These are phyloP conservation scores for Rachicladosporium sp. DNA, from an alignment of 2,329 filamentous ascomycete genomes.

Conservation along the genomic window DNA sequence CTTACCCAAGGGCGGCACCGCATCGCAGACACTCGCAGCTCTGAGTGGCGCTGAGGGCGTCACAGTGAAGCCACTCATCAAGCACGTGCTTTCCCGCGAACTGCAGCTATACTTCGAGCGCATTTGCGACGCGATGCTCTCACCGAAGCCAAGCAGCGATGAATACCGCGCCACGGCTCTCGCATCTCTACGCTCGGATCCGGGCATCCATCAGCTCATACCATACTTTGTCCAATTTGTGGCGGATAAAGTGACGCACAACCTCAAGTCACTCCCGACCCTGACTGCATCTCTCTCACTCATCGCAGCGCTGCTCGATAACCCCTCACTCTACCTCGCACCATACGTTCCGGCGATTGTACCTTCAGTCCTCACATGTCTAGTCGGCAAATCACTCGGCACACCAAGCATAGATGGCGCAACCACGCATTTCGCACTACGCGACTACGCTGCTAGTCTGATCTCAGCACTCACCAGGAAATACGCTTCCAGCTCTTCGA, in stretches of 20 bases:
- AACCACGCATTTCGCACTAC: constrained; percentile 60
- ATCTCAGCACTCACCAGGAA: constrained; percentile 68
- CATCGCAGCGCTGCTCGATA: constrained; percentile 70
- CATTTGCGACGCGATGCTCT: constrained; percentile 75
- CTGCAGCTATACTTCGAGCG: constrained; percentile 95
- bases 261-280: constrained; percentile 77
- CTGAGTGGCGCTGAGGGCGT: constrained; percentile 74
- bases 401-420: constrained; percentile 34
- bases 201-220: constrained; percentile 85
- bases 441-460: constrained; percentile 73
- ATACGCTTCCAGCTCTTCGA: constrained; percentile 68
- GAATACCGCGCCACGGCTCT: constrained; percentile 78
- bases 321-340: constrained; percentile 64
- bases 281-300: constrained; percentile 88
- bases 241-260: constrained; percentile 89
- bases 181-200: constrained; percentile 74
- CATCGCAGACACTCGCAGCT: constrained; percentile 73
- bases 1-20: constrained; percentile 78
- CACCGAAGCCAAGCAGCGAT: constrained; percentile 67
- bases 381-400: constrained; percentile 73
- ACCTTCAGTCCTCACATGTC: constrained; percentile 80
- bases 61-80: constrained; percentile 77
- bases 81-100: constrained; percentile 92
- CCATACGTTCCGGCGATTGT: constrained; percentile 60
- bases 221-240: constrained; percentile 97